Evolutionary conservation across 1,284 basidiomycete genomes (phyloP), one percentile per base, ranked within the genome.

Genomic region (Clitocybe nebularis): DNA sequence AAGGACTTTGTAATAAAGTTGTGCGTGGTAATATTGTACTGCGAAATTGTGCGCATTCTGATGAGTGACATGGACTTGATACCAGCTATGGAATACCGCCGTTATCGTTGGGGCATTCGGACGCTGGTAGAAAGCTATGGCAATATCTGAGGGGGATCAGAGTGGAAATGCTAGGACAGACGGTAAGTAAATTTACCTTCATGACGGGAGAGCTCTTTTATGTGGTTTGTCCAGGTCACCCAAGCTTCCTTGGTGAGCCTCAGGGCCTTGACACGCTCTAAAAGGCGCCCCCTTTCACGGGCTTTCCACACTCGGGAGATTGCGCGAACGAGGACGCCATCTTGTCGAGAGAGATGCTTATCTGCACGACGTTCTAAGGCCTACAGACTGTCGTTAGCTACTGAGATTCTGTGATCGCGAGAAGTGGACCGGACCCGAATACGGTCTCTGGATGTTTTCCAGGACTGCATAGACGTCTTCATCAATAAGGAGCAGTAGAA

Each of bases 231-330:
- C 88, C 86, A 89, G 19, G 68, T 56, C 7, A 56, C 53, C 71
- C 75, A 81, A 1, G 67, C 64, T 35, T 63, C 59, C 51, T 70
- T 73, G 25, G 77, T 43, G 7, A 79, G 49, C 19, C 76, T 71
- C 9, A 66, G 50, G 3, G 66, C 61, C 45, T 69, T 72, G 20
- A 83, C 75, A 33, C 77, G 72, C 48, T 77, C 75, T 7, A 89
- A 68, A 16, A 81, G 69, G 39, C 65, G 67, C 13, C 82, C 83
- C 11, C 81, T 75, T 57, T 84, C 82, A 36, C 77, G 78, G 20
- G 84, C 81, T 53, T 77, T 80, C 86, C 88, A 88, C 13, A 89
- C 77, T 36, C 81, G 71, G 51, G 76, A 63, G 25, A 86, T 66
- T 14, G 81, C 86, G 33, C 76, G 74, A 24, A 86, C 50, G 6